phyloP scores from a whole-genome alignment of 2,329 filamentous ascomycete genomes.

The Dothistroma pini region DNA sequence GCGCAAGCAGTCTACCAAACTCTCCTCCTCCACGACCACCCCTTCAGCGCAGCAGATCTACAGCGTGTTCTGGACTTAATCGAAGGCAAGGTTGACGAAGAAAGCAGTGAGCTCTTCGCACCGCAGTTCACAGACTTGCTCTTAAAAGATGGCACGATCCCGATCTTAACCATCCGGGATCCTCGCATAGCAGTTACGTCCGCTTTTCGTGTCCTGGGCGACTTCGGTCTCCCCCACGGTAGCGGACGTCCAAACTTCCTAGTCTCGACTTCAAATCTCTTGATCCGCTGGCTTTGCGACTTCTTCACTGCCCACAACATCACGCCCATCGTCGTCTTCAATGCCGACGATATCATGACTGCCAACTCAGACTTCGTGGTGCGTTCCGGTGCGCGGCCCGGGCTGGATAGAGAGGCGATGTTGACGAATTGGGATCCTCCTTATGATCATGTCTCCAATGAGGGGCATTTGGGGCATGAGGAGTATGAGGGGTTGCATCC shows the following conservation, averaged over 20 bases:
- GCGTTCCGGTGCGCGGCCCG: constrained; percentile 28
- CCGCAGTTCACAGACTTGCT: neutral
- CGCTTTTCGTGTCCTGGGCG: constrained; percentile 30
- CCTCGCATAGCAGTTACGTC: constrained; percentile 41
- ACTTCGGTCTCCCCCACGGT: constrained; percentile 11
- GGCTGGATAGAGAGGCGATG: constrained; percentile 33
- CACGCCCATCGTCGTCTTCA: constrained; percentile 35
- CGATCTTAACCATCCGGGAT: constrained; percentile 25
- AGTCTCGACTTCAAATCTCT: constrained; percentile 32
- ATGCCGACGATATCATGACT: constrained; percentile 41
- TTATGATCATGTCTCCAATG: neutral
- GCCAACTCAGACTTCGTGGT: neutral
- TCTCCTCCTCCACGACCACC: neutral
- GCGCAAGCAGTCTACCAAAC: neutral
- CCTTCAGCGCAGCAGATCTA: neutral
- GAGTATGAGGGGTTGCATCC: constrained; percentile 5
- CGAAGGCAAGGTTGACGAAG: neutral
- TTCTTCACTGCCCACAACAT: constrained; percentile 29
- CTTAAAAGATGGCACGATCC: neutral
- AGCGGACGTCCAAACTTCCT: constrained; percentile 18
- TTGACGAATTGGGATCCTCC: constrained; percentile 20
- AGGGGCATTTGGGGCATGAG: neutral
- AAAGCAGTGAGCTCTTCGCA: neutral
- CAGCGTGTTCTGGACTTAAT: neutral
- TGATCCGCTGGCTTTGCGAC: constrained; percentile 36